phyloP scores from a whole-genome alignment of 805 yeast genomes.

The Lipomyces lipofer region DNA sequence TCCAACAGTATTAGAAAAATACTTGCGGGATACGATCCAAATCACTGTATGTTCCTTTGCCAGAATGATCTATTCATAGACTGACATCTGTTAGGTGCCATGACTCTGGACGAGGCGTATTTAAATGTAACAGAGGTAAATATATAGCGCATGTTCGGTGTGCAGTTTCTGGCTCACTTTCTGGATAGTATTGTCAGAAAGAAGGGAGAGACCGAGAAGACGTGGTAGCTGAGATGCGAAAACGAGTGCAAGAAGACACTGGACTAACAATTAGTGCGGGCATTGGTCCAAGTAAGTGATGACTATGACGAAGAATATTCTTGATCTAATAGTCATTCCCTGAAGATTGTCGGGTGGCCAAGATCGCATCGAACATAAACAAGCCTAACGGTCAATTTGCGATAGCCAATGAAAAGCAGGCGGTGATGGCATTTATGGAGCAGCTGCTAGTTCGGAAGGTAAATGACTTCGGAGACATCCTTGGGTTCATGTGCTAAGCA shows the following conservation, averaged over 20 bases:
- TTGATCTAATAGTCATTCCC: not conserved
- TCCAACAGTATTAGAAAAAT: conserved; percentile 66
- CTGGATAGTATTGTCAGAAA: conserved; percentile 32
- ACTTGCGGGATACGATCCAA: conserved; percentile 49
- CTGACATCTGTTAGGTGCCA: conserved; percentile 59
- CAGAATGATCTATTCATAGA: no score
- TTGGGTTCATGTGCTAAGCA: no score
- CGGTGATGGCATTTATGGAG: conserved; percentile 30
- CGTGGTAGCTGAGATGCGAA: conserved; percentile 43
- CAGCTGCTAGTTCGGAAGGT: conserved; percentile 32
- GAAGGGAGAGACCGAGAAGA: conserved; percentile 30
- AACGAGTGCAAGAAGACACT: conserved; percentile 47
- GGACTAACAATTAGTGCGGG: conserved; percentile 80
- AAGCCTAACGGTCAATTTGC: conserved; percentile 36
- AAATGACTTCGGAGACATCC: not conserved
- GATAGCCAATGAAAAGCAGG: conserved; percentile 19
- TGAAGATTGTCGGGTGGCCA: conserved; percentile 32
- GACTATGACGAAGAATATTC: not conserved
- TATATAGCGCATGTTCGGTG: conserved; percentile 60
- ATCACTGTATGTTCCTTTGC: conserved; percentile 42
- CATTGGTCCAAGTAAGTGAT: conserved; percentile 54
- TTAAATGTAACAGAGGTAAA: conserved; percentile 30
- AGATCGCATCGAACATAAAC: conserved; percentile 34
- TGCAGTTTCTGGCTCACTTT: conserved; percentile 55
- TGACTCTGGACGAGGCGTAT: conserved; percentile 53